Evolutionary conservation across 148 eudicot genomes (phyloP).

Genomic region (Fagopyrum esculentum): DNA sequence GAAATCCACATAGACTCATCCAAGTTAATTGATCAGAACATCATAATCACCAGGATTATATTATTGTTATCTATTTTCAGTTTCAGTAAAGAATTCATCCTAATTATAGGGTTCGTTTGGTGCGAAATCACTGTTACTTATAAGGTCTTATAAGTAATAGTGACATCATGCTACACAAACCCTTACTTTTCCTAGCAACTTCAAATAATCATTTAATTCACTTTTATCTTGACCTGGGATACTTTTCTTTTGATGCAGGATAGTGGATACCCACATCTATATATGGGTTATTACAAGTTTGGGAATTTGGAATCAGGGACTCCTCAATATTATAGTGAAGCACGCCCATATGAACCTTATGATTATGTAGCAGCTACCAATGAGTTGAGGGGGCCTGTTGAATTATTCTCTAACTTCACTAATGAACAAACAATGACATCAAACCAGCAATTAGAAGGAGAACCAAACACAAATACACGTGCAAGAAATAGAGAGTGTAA

Average conservation of each 20-base stretch:
- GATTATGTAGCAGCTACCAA: constrained; percentile 31
- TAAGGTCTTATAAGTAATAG: too few relatives aligned
- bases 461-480: constrained; percentile 28
- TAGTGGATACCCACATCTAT: constrained; percentile 51
- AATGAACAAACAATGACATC: constrained; percentile 35
- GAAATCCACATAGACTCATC: background rate
- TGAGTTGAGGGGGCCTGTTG: constrained; percentile 49
- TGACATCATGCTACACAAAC: too few relatives aligned
- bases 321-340: constrained; percentile 56
- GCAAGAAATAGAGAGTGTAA: constrained; percentile 56
- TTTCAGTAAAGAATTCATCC: background rate
- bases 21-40: constrained; percentile 4
- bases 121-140: too few relatives aligned
- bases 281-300: constrained; percentile 61
- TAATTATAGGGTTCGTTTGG: background rate
- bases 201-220: too few relatives aligned
- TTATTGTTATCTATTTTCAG: background rate
- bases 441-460: constrained; percentile 33
- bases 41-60: background rate
- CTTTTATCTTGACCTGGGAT: too few relatives aligned
- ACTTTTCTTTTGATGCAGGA: constrained; percentile 35
- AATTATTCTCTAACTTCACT: constrained; percentile 30
- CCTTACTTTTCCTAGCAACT: background rate
- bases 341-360: constrained; percentile 37
- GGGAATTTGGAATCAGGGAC: constrained; percentile 68